Conservation (phyloP, 2,329 filamentous ascomycete genomes). For the Capronia americana region DNA sequence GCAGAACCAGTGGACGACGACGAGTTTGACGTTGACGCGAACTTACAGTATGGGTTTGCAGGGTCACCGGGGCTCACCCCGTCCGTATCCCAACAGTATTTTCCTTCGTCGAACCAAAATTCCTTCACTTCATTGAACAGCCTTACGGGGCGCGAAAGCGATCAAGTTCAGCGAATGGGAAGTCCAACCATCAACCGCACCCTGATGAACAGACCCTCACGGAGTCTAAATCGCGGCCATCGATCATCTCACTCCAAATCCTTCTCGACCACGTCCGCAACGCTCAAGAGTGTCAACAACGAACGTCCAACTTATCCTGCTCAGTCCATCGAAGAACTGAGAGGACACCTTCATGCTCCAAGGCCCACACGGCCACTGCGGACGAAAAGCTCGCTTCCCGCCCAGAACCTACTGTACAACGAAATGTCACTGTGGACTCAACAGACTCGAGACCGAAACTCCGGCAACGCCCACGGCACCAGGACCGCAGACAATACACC, state of each 20-base stretch:
- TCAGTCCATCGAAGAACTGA: conserved; percentile 56
- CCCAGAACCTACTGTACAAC: conserved; percentile 44
- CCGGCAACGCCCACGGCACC: conserved; percentile 31
- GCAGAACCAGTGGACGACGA: conserved; percentile 30
- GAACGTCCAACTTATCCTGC: conserved; percentile 53
- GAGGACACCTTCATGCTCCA: conserved; percentile 51
- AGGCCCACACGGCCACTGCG: conserved; percentile 50
- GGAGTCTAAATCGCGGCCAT: conserved; percentile 26
- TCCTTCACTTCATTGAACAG: conserved; percentile 34
- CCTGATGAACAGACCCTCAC: conserved; percentile 29
- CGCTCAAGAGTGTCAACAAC: conserved; percentile 25
- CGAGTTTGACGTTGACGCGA: conserved; percentile 17
- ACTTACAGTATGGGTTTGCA: conserved; percentile 12
- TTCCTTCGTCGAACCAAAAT: conserved; percentile 28
- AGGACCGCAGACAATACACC: conserved; percentile 57
- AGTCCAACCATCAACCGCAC: conserved; percentile 20
- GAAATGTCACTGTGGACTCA: conserved; percentile 39
- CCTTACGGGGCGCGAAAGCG: conserved; percentile 22
- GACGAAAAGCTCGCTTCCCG: conserved; percentile 53
- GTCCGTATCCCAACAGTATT: conserved; percentile 20
- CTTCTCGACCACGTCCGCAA: conserved; percentile 32
- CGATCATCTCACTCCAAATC: conserved; percentile 38
- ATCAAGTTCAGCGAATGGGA: conserved; percentile 12
- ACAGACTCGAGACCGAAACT: conserved; percentile 33
- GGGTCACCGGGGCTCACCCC: conserved; percentile 20